Conservation (phyloP, 2,329 filamentous ascomycete species). For the Bipolaris bicolor region DNA sequence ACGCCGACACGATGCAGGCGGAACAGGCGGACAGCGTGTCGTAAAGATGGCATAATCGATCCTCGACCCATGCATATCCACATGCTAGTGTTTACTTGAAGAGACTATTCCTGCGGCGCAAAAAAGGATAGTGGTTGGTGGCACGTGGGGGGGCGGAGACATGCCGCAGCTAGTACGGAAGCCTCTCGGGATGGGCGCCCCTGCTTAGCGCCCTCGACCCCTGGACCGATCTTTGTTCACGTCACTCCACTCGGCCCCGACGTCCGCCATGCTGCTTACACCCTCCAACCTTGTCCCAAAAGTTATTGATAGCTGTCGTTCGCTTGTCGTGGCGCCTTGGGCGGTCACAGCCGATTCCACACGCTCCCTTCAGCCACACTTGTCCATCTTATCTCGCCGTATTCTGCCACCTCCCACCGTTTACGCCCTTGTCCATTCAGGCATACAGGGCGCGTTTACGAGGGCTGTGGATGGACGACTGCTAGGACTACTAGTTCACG, state of each 20-base stretch:
- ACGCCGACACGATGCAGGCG: constrained; percentile 19
- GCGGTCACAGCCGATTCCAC: constrained; percentile 1
- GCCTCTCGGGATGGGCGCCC: constrained; percentile 19
- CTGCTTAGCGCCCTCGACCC: constrained; percentile 14
- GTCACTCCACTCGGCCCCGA: constrained; percentile 22
- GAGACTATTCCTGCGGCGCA: not conserved
- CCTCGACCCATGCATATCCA: constrained; percentile 21
- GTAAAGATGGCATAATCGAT: constrained; percentile 11
- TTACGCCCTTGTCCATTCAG: constrained; percentile 5
- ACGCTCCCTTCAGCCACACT: constrained; percentile 14
- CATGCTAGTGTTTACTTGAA: not conserved
- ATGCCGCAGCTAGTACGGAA: constrained; percentile 22
- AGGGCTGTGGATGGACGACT: not conserved
- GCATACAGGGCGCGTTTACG: not conserved
- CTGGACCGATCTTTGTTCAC: constrained; percentile 24
- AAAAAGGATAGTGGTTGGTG: constrained; percentile 11
- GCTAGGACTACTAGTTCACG: not conserved
- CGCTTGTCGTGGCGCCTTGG: constrained; percentile 4
- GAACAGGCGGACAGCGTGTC: constrained; percentile 24
- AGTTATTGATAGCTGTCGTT: constrained; percentile 11
- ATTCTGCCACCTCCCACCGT: constrained; percentile 1
- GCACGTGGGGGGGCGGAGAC: constrained; percentile 11
- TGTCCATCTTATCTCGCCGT: constrained; percentile 5
- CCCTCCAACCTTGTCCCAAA: not conserved
- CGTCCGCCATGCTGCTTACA: constrained; percentile 21